Conservation (phyloP, 371 early-diverging fungal species). For the Dichotomocladium elegans region DNA sequence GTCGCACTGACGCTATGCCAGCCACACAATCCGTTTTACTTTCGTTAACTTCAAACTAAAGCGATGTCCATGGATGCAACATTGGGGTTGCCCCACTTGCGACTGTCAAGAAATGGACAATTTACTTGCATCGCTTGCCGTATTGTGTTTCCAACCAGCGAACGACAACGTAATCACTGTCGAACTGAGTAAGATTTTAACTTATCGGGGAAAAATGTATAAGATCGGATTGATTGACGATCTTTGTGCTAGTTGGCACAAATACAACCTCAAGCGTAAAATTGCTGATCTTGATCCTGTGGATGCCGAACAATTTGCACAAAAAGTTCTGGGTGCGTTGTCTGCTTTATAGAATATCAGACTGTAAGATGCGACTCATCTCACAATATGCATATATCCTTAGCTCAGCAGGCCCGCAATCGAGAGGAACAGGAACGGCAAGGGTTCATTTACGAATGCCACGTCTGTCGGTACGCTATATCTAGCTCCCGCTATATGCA, state of each 20-base stretch:
- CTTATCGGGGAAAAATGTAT: background rate
- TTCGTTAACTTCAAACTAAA: too few relatives aligned
- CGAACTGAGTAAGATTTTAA: conserved; percentile 57
- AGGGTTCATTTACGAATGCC: conserved; percentile 37
- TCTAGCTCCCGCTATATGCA: too few relatives aligned
- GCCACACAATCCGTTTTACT: too few relatives aligned
- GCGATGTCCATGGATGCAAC: too few relatives aligned
- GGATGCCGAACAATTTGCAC: conserved; percentile 71
- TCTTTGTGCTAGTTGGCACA: conserved; percentile 62
- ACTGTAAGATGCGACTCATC: background rate
- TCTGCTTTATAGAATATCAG: background rate
- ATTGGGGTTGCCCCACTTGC: too few relatives aligned
- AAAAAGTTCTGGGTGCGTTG: conserved; percentile 48
- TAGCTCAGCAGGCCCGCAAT: conserved; percentile 47
- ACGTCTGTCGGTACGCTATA: conserved; percentile 32
- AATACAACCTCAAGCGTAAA: conserved; percentile 88
- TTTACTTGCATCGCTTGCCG: conserved; percentile 80
- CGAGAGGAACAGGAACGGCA: conserved; percentile 36
- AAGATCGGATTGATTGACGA: background rate
- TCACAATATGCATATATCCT: background rate
- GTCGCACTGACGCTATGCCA: too few relatives aligned
- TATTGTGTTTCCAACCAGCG: conserved; percentile 79
- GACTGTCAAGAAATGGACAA: too few relatives aligned
- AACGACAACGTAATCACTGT: conserved; percentile 82
- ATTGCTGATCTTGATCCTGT: conserved; percentile 77